Evolutionary conservation across 495 filamentous ascomycete species (phyloP), one percentile per base, ranked within the genome.

Genomic region (Hypoxylon cercidicola): DNA sequence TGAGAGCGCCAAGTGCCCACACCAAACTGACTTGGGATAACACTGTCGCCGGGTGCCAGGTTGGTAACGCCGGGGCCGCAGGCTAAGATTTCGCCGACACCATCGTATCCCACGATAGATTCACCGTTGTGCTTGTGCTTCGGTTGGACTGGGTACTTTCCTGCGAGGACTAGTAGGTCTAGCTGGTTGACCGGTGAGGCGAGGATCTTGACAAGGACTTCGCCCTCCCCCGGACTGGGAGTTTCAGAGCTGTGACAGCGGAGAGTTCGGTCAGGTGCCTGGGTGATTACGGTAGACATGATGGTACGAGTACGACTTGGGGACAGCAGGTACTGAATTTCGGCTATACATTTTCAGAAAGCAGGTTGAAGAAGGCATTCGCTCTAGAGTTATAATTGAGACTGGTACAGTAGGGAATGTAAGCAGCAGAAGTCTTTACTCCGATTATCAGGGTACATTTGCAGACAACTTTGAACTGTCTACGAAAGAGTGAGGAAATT

Each of bases 81-180:
- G 3, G 23, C 4, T 20, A 47, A n/a, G 40, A 43, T 16, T 20
- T 43, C 40, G 20, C 44, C 44, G 23, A 25, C 20, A 30, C 44
- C 44, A 30, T 47, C 44, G 23, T 25, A 47, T 1, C 44, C 44
- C 9, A 30, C 11, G 20, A 47, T 30, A 12, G 23, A 30, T 47
- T 47, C 23, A 16, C 44, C 44, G 9, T 47, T 20, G 9, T 25
- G 4, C 20, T 25, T 30, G 23, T 47, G 23, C 11, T 30, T 25
- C 12, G 44, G 44, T 13, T 47, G 20, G n/a, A 47, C 44, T 4
- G 44, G 44, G 18, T 47, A 47, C 21, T 47, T 47, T 16, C 44
- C 44, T 3, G 44, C 20, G 11, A 47, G 44, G 21, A 47, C 44
- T 1, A 47, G 44, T 5, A 25, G 12, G 12, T 47, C 44, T 4